Base-by-base conservation (phyloP, 768 basidiomycete genomes). In the Pisolithus microcarpus region DNA sequence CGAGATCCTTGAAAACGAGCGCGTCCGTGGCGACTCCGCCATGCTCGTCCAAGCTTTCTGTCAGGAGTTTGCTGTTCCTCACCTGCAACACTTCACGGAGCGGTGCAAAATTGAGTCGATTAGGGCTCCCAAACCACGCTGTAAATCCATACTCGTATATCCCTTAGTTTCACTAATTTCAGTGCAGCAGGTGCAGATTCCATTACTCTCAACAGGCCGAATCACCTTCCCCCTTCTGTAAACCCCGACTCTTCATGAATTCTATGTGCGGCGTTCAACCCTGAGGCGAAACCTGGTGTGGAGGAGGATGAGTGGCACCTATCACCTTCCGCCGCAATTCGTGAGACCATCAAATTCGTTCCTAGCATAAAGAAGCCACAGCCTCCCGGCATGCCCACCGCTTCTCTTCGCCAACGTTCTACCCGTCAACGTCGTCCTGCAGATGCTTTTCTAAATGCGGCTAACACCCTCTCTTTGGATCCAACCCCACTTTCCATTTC, bases 61-160 rank as follows among this genome's bases (percentile, higher is more conserved):
- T 31, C 49, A 54, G 39, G 53, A 54, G n/a, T 49, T 54, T n/a
- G 38, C 38, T 7, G 31, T 50, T 16, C 48, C 43, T 18, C 49
- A 54, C 43, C 18, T 50, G 18, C 44, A 30, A n/a, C 4, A 11
- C 36, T 54, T 50, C 30, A 34, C 31, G 9, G 24, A 34, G 15
- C 13, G 38, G n/a, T 54, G 49, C 38, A n/a, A 34, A 15, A 38
- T 54, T 28, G 53, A 54, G 26, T 36, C 23, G 7, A 37, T 51
- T 30, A 30, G 13, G 26, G 19, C 39, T 36, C 28, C 16, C 13
- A 45, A 44, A 23, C 46, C 8, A 19, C 10, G 19, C 30, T 28
- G 46, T 43, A 23, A 43, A 38, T 48, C 26, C 19, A 21, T 48
- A 28, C 28, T 28, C 5, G 28, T 9, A 28, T 28, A 28, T 28